Conservation (phyloP, 192 early-diverging fungal species). For the Endogone sp. region DNA sequence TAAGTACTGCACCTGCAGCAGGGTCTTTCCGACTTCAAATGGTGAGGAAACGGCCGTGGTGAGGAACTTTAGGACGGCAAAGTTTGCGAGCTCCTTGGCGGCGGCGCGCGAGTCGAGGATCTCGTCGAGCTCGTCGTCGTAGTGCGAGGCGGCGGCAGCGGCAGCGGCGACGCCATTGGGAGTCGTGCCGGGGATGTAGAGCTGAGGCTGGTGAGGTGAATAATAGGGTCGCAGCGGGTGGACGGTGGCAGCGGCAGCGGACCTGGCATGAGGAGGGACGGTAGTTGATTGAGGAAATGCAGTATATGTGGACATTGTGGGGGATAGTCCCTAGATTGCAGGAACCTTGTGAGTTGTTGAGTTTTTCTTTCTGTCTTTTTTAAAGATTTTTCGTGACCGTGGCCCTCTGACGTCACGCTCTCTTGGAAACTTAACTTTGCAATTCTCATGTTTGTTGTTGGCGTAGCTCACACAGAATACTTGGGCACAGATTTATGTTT, state of each 20-base stretch:
- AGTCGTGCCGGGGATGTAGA: not conserved
- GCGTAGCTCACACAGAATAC: too few relatives aligned
- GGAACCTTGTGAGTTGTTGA: not conserved
- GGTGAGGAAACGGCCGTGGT: slow-evolving; percentile 55
- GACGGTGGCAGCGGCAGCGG: not conserved
- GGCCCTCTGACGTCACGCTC: too few relatives aligned
- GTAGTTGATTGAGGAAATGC: not conserved
- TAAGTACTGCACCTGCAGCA: slow-evolving; percentile 74
- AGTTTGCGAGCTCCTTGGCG: slow-evolving; percentile 55
- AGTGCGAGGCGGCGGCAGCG: not conserved
- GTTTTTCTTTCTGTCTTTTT: too few relatives aligned
- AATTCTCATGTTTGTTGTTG: too few relatives aligned
- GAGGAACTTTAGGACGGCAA: slow-evolving; percentile 59
- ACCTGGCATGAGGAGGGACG: not conserved
- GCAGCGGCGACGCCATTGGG: not conserved
- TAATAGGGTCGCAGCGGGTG: slow-evolving; percentile 4
- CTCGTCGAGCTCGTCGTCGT: slow-evolving; percentile 26
- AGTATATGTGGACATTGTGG: not conserved
- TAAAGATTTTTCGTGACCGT: too few relatives aligned
- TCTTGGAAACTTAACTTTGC: too few relatives aligned
- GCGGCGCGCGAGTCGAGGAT: slow-evolving; percentile 41
- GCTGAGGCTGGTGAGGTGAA: not conserved
- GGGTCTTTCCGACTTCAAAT: slow-evolving; percentile 61
- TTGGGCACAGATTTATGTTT: too few relatives aligned
- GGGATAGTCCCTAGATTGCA: not conserved